Evolutionary conservation across 192 early-diverging fungal species (phyloP).

Genomic region (Phycomyces nitens): DNA sequence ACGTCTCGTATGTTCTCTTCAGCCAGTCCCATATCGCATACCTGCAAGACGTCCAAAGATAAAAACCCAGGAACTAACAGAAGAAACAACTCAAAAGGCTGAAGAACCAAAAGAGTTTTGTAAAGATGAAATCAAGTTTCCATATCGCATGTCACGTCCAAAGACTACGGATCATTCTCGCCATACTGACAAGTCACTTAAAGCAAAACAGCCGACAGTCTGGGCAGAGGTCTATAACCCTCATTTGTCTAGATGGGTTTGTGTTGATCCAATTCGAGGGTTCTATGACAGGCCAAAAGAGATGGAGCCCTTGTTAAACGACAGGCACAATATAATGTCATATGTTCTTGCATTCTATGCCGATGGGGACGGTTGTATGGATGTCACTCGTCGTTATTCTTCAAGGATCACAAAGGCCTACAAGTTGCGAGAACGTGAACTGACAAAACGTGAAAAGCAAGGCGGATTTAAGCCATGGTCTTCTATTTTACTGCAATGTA

Average conservation of each 20-base stretch:
- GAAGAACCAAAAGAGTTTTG: conserved; percentile 14
- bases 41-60: conserved; percentile 21
- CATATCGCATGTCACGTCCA: conserved; percentile 7
- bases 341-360: conserved; percentile 65
- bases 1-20: conserved; percentile 62
- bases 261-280: conserved; percentile 56
- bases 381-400: conserved; percentile 69
- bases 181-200: not conserved
- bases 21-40: conserved; percentile 60
- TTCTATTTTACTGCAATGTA: conserved; percentile 26
- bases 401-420: conserved; percentile 40
- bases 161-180: no score
- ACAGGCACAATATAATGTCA: conserved; percentile 43
- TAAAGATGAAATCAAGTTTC: conserved; percentile 15
- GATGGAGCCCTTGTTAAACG: conserved; percentile 52
- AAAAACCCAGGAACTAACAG: conserved; percentile 4
- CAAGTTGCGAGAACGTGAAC: conserved; percentile 43
- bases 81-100: conserved; percentile 11
- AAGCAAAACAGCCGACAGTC: conserved; percentile 48
- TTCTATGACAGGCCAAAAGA: conserved; percentile 46
- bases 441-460: conserved; percentile 38
- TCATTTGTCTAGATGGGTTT: conserved; percentile 53
- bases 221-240: conserved; percentile 66
- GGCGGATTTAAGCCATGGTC: conserved; percentile 40
- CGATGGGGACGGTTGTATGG: conserved; percentile 47